Conservation (phyloP, 352 stramenopile genomes). For the Globisporangium iwayamae region DNA sequence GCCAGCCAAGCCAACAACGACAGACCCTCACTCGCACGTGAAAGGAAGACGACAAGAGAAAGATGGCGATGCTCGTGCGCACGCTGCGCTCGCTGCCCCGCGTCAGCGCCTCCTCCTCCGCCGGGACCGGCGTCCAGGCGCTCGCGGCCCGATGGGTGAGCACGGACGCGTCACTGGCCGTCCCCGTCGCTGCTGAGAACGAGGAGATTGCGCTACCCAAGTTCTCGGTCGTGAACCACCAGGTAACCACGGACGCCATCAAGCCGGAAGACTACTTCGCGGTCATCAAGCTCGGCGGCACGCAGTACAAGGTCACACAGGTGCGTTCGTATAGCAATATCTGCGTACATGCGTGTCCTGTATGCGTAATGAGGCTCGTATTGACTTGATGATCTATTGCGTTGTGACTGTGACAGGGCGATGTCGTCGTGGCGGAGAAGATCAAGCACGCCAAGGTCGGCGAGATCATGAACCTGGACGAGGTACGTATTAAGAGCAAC, state of each 20-base stretch:
- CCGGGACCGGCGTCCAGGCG: neutral
- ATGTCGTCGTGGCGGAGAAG: constrained; percentile 83
- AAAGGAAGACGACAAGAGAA: constrained; percentile 1
- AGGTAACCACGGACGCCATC: constrained; percentile 61
- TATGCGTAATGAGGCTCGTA: neutral
- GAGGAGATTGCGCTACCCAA: constrained; percentile 23
- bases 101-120: neutral
- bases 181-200: constrained; percentile 13
- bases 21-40: neutral
- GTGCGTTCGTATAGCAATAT: constrained; percentile 16
- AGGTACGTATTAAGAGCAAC: constrained; percentile 29
- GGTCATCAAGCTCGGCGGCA: constrained; percentile 79
- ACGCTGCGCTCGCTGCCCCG: constrained; percentile 7
- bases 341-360: neutral
- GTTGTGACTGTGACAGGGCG: constrained; percentile 32
- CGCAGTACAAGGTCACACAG: constrained; percentile 86
- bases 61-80: constrained; percentile 13
- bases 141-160: neutral
- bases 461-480: constrained; percentile 77
- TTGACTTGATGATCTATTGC: neutral
- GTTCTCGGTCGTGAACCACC: constrained; percentile 77
- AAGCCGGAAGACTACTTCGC: constrained; percentile 78
- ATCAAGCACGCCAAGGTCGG: constrained; percentile 84
- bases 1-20: neutral
- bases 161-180: constrained; percentile 1